Base-by-base conservation (phyloP, 805 yeast genomes). In the Candida methanosorbosa region DNA sequence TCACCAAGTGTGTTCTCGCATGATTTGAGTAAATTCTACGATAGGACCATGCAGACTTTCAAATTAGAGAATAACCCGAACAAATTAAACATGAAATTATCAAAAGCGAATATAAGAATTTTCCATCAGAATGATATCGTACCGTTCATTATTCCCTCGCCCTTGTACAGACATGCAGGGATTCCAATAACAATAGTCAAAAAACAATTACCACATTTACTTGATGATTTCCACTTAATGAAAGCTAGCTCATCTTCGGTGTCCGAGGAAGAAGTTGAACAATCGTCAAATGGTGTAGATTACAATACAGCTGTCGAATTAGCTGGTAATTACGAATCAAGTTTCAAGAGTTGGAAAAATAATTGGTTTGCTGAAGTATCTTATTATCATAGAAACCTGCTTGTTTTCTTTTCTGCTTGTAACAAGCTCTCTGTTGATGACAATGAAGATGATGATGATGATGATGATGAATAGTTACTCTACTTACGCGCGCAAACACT, bases 1-100 rank as follows among this genome's bases (percentile, higher is more conserved):
- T 32, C 50, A 1, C 49, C 52, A 3, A 32, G 44, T 4, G 41
- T 44, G 9, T 38, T 47, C 24, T 47, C 52, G 2, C 35, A 36
- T 15, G 37, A 35, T 15, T 24, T 48, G 27, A 38, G 46, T 4
- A 17, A 31, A 2, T 35, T 33, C 1, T 41, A 44, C 32, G 26
- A 36, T 11, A 14, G 29, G 8, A 18, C 43, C 5, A 30, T 36
- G 16, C 23, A 27, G 9, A 22, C 18, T 12, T 24, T 23, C 9
- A 6, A 30, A 26, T 15, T 35, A 11, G n/a, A n/a, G n/a, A n/a
- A n/a, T n/a, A n/a, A n/a, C n/a, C n/a, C n/a, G n/a, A n/a, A n/a
- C n/a, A n/a, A n/a, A n/a, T n/a, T n/a, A n/a, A n/a, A n/a, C n/a
- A n/a, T n/a, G n/a, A n/a, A n/a, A 11, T 16, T 29, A 20, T 13